Percentiles rank a stretch among this genome's conserved stretches.
phyloP scores from a whole-genome alignment of 1,284 basidiomycete genomes.

The Rhodotorula sp. region DNA sequence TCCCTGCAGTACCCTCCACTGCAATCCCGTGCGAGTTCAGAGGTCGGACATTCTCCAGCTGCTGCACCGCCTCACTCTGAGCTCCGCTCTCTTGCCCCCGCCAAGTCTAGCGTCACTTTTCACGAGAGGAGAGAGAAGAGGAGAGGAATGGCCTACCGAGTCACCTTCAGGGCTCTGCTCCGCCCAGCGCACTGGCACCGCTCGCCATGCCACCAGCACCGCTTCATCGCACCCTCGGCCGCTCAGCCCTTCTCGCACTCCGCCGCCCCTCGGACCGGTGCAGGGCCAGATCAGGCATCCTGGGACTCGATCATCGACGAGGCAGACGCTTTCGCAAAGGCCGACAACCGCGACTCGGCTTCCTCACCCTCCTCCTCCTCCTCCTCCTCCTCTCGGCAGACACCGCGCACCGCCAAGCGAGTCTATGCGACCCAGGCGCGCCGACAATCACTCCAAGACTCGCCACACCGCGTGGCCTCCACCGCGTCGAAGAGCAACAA shows the following conservation, averaged over 20 bases:
- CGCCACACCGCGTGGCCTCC: not conserved
- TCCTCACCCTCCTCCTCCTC: too few relatives aligned
- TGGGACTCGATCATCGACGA: slow-evolving; percentile 3
- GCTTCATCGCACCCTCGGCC: not conserved
- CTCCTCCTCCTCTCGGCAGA: not conserved
- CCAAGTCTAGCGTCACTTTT: too few relatives aligned
- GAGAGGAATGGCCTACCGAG: not conserved
- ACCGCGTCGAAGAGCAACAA: not conserved
- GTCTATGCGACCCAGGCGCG: too few relatives aligned
- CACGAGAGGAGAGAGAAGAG: not conserved
- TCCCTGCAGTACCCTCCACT: too few relatives aligned
- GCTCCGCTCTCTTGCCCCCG: not conserved
- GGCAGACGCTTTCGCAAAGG: too few relatives aligned
- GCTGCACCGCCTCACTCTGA: not conserved
- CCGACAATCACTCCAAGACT: not conserved
- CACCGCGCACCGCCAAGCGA: too few relatives aligned
- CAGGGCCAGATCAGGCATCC: not conserved
- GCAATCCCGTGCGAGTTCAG: too few relatives aligned
- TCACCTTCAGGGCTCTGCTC: not conserved
- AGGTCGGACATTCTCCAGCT: not conserved
- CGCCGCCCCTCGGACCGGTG: not conserved
- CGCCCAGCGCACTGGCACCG: not conserved
- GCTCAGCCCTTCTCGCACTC: not conserved
- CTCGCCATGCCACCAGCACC: not conserved
- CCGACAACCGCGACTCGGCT: not conserved